phyloP scores from a whole-genome alignment of 192 early-diverging fungal genomes.

The Allomyces macrogynus region DNA sequence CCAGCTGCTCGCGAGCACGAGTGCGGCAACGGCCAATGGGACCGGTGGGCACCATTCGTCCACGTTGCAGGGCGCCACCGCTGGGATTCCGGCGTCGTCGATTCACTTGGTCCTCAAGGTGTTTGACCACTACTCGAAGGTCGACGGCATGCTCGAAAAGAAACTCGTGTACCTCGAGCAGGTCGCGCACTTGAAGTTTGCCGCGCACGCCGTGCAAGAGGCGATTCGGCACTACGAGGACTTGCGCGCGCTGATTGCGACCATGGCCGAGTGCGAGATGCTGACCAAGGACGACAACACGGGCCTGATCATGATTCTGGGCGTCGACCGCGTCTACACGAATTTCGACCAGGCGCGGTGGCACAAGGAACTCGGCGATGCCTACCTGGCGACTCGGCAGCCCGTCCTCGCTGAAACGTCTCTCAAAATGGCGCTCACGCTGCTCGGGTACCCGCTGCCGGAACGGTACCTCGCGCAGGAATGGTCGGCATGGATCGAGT shows the following conservation, averaged over 20 bases:
- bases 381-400: slow-evolving; percentile 16
- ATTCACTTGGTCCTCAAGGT: slow-evolving; percentile 14
- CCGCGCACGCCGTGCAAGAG: slow-evolving; percentile 16
- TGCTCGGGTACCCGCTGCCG: not conserved
- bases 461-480: not conserved
- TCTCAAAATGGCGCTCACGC: not conserved
- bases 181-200: slow-evolving; percentile 18
- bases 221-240: slow-evolving; percentile 22
- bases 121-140: slow-evolving; percentile 20
- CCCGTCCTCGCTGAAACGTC: slow-evolving; percentile 6
- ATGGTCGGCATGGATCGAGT: not conserved
- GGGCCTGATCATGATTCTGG: not conserved
- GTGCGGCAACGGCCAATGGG: not conserved
- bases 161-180: slow-evolving; percentile 19
- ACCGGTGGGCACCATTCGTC: not conserved
- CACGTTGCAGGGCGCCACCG: no score
- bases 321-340: slow-evolving; percentile 6
- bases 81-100: no score
- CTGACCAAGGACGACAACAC: not conserved
- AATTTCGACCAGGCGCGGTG: slow-evolving; percentile 12
- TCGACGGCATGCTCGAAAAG: slow-evolving; percentile 12
- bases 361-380: slow-evolving; percentile 28
- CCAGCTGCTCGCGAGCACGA: slow-evolving; percentile 12
- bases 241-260: slow-evolving; percentile 11
- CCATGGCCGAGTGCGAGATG: not conserved